Percentiles rank a stretch among this genome's conserved stretches.
These are phyloP conservation scores for Pleochaeta shiraiana DNA, from an alignment of 2,329 filamentous ascomycete genomes.

Conservation along the genomic window DNA sequence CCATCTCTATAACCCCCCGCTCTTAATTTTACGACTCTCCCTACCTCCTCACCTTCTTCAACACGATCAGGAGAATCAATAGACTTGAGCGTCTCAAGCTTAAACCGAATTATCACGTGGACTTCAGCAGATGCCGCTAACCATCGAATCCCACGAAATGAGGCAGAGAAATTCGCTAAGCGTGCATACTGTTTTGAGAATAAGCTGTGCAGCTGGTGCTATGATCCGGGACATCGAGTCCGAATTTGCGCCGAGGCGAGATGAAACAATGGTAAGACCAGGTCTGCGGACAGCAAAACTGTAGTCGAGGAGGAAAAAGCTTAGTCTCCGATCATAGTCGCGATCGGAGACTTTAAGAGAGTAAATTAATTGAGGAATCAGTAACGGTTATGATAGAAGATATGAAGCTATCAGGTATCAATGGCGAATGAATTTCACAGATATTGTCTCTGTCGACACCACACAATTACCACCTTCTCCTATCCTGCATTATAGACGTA, in stretches of 20 bases:
- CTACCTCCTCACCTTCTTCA: background rate
- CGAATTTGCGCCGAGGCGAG: background rate
- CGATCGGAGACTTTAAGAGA: background rate
- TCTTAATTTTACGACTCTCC: background rate
- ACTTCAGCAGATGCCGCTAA: background rate
- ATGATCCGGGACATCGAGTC: background rate
- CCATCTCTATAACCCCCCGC: background rate
- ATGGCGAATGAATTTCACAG: background rate
- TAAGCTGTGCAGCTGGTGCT: background rate
- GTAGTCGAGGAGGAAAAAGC: background rate
- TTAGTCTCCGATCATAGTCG: background rate
- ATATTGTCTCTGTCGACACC: constrained; percentile 2
- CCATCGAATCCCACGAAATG: background rate
- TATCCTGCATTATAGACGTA: background rate
- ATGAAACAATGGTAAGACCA: background rate
- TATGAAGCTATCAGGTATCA: background rate
- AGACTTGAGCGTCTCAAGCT: background rate
- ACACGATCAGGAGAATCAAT: constrained; percentile 2
- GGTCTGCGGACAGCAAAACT: background rate
- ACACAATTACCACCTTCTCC: constrained; percentile 1
- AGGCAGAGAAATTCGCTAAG: background rate
- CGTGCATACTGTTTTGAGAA: background rate
- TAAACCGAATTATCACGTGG: background rate
- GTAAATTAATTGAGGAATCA: background rate
- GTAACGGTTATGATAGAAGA: background rate